These are phyloP conservation scores for Glaciozyma antarctica DNA, from an alignment of 768 basidiomycete genomes.

Conservation along the genomic window DNA sequence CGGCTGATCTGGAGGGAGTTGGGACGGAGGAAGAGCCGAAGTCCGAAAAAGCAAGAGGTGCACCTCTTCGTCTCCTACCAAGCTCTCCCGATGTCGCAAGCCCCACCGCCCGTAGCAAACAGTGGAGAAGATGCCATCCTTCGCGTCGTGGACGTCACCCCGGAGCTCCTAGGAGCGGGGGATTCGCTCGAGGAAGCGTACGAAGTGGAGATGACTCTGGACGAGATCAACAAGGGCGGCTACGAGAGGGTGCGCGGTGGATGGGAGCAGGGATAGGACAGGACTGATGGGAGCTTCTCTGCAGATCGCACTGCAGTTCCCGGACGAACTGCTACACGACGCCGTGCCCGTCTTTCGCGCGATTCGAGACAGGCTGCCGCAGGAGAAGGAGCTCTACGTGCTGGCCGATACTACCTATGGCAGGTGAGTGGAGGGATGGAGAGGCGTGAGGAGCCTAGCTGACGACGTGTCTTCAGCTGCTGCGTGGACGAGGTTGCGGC, in stretches of 20 bases:
- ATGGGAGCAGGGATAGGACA: background rate
- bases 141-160: slow-evolving; percentile 48
- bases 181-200: slow-evolving; percentile 54
- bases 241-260: slow-evolving; percentile 57
- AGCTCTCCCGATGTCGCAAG: slow-evolving; percentile 16
- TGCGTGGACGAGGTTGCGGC: slow-evolving; percentile 95
- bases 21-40: no score
- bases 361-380: slow-evolving; percentile 50
- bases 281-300: slow-evolving; percentile 3
- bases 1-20: no score
- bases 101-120: slow-evolving; percentile 23
- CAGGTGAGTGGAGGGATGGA: slow-evolving; percentile 49
- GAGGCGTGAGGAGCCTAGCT: background rate
- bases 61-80: no score
- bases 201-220: slow-evolving; percentile 60
- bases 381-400: slow-evolving; percentile 60
- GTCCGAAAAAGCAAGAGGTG: no score
- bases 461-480: slow-evolving; percentile 50
- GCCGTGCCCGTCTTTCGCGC: slow-evolving; percentile 71
- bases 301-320: slow-evolving; percentile 86
- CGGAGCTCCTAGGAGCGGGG: slow-evolving; percentile 43
- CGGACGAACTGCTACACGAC: slow-evolving; percentile 78
- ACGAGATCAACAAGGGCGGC: slow-evolving; percentile 52
- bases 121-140: slow-evolving; percentile 55
- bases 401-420: slow-evolving; percentile 98